phyloP scores from a whole-genome alignment of 1,284 basidiomycete species.

The Cryptococcus hybrid region DNA sequence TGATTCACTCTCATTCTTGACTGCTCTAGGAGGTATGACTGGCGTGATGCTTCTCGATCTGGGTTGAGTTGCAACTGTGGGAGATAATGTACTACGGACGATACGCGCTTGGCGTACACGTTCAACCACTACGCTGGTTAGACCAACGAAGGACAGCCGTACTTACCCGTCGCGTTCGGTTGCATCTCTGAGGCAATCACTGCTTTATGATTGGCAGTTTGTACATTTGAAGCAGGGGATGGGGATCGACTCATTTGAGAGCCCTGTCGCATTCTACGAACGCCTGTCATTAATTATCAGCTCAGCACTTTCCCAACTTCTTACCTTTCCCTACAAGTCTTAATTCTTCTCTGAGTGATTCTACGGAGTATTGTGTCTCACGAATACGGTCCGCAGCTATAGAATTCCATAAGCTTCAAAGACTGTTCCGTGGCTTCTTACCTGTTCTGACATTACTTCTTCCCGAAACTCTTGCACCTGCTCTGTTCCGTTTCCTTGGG shows the following conservation, averaged over 20 bases:
- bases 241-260: not conserved
- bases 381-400: not conserved
- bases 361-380: not conserved
- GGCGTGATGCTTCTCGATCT: too few relatives aligned
- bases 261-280: not conserved
- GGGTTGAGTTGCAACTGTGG: too few relatives aligned
- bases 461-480: not conserved
- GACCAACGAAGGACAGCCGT: too few relatives aligned
- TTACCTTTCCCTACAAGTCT: not conserved
- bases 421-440: not conserved
- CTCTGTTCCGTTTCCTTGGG: not conserved
- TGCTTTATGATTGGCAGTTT: too few relatives aligned
- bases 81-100: too few relatives aligned
- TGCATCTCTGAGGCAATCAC: too few relatives aligned
- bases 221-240: not conserved
- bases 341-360: not conserved
- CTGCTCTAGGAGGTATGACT: too few relatives aligned
- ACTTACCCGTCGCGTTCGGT: too few relatives aligned
- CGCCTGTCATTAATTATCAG: not conserved
- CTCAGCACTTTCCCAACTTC: not conserved
- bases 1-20: too few relatives aligned
- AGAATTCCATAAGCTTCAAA: too few relatives aligned
- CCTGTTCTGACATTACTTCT: slow-evolving; percentile 1
- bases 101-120: too few relatives aligned
- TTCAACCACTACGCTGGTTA: too few relatives aligned